Conservation (phyloP, 106 monocot species). For the Chionographis japonica region DNA sequence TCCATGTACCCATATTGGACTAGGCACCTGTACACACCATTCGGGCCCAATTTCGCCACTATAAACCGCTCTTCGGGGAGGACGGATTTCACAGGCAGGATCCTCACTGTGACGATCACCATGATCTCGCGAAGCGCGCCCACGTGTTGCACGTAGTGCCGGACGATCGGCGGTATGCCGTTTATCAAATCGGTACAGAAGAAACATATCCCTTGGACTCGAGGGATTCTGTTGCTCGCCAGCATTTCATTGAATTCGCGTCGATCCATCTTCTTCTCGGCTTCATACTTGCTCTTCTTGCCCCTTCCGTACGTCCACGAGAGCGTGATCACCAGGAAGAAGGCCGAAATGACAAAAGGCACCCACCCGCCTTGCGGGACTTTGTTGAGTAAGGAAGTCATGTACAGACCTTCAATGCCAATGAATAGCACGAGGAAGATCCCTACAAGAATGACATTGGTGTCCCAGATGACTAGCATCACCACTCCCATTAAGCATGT, state of each 20-base stretch:
- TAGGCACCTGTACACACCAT: constrained; percentile 48
- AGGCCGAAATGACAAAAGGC: constrained; percentile 50
- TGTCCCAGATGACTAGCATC: constrained; percentile 56
- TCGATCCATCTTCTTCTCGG: constrained; percentile 17
- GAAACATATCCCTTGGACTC: constrained; percentile 54
- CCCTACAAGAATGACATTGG: constrained; percentile 22
- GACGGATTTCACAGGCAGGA: constrained; percentile 29
- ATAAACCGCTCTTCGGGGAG: constrained; percentile 36
- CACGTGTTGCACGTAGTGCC: constrained; percentile 39
- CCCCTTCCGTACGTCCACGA: constrained; percentile 52
- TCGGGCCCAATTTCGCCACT: constrained; percentile 28
- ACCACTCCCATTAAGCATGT: constrained; percentile 42
- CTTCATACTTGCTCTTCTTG: constrained; percentile 43
- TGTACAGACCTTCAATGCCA: constrained; percentile 38
- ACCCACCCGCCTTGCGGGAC: constrained; percentile 57
- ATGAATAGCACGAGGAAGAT: constrained; percentile 26
- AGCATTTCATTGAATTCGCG: constrained; percentile 11
- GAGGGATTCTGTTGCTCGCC: not conserved
- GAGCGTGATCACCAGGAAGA: constrained; percentile 36
- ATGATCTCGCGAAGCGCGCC: constrained; percentile 32
- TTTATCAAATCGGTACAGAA: constrained; percentile 55
- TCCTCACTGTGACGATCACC: constrained; percentile 46
- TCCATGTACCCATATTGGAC: constrained; percentile 69
- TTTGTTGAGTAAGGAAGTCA: constrained; percentile 46
- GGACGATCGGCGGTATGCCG: constrained; percentile 60